phyloP scores from a whole-genome alignment of 441 rosid genomes.

The Gossypium davidsonii region DNA sequence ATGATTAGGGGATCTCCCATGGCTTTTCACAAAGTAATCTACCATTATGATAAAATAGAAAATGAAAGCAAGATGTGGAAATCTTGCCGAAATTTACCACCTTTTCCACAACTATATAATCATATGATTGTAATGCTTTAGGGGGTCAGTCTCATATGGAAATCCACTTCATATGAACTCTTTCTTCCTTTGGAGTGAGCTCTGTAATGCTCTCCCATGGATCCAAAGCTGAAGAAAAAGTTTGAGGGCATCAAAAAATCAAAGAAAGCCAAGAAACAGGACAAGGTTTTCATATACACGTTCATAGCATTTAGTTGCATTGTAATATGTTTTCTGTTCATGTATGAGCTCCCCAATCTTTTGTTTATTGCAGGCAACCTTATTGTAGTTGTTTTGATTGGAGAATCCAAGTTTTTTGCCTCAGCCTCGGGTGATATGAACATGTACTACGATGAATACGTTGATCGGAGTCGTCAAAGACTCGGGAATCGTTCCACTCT shows the following conservation, averaged over 20 bases:
- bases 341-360: constrained; percentile 25
- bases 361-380: constrained; percentile 34
- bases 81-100: constrained; percentile 27
- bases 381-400: constrained; percentile 26
- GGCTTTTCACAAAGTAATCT: constrained; percentile 30
- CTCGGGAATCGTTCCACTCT: constrained; percentile 4
- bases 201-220: constrained; percentile 21
- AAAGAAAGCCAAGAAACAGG: constrained; percentile 36
- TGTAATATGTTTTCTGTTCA: constrained; percentile 22
- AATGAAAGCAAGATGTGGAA: constrained; percentile 20
- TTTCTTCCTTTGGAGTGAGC: constrained; percentile 9
- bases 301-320: constrained; percentile 18
- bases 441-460: constrained; percentile 20
- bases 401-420: constrained; percentile 33
- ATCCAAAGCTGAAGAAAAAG: constrained; percentile 22
- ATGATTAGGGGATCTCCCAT: background rate
- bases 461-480: constrained; percentile 16
- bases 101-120: constrained; percentile 30
- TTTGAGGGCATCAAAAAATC: constrained; percentile 27
- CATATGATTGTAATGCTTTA: constrained; percentile 15
- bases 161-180: constrained; percentile 13
- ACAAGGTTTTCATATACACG: constrained; percentile 16
- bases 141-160: constrained; percentile 35
- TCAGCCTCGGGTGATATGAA: constrained; percentile 11
- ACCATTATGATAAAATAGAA: background rate